These are phyloP conservation scores for Opeltia flavorubescens DNA, from an alignment of 495 filamentous ascomycete species.

Conservation along the genomic window DNA sequence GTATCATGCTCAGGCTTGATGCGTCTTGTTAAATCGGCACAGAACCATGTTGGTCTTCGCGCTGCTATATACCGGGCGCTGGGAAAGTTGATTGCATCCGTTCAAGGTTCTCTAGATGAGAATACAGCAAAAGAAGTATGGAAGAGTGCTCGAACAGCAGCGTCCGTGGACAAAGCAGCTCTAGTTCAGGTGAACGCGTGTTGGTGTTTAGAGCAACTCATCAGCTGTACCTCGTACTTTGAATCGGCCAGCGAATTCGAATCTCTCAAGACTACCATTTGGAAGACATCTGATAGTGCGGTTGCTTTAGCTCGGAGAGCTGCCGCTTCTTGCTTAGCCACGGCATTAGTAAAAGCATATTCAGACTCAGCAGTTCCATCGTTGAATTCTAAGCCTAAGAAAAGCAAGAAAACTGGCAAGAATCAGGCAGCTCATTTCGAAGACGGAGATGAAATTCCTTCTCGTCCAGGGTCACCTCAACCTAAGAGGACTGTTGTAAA, in stretches of 20 bases:
- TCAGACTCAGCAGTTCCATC: slow-evolving; percentile 45
- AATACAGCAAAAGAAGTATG: slow-evolving; percentile 74
- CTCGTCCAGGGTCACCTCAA: slow-evolving; percentile 60
- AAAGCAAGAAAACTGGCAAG: slow-evolving; percentile 58
- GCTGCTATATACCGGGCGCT: slow-evolving; percentile 71
- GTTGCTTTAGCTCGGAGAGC: slow-evolving; percentile 63
- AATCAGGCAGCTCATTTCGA: slow-evolving; percentile 52
- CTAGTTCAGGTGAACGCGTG: slow-evolving; percentile 72
- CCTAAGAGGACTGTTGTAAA: slow-evolving; percentile 52
- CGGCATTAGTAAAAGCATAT: slow-evolving; percentile 64
- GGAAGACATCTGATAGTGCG: slow-evolving; percentile 72
- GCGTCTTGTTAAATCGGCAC: slow-evolving; percentile 66
- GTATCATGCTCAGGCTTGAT: slow-evolving; percentile 55
- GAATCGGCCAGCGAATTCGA: slow-evolving; percentile 89
- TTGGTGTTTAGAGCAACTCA: slow-evolving; percentile 60
- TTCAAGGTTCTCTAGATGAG: slow-evolving; percentile 70
- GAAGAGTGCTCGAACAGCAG: slow-evolving; percentile 75
- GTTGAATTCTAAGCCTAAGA: slow-evolving; percentile 51
- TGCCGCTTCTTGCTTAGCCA: slow-evolving; percentile 73
- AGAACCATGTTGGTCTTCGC: slow-evolving; percentile 67
- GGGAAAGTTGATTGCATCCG: slow-evolving; percentile 58
- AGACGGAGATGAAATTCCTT: slow-evolving; percentile 61
- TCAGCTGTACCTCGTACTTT: slow-evolving; percentile 61
- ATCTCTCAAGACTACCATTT: slow-evolving; percentile 59
- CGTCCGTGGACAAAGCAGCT: slow-evolving; percentile 65